phyloP scores from a whole-genome alignment of 306 rosid species.

The Senna tora region DNA sequence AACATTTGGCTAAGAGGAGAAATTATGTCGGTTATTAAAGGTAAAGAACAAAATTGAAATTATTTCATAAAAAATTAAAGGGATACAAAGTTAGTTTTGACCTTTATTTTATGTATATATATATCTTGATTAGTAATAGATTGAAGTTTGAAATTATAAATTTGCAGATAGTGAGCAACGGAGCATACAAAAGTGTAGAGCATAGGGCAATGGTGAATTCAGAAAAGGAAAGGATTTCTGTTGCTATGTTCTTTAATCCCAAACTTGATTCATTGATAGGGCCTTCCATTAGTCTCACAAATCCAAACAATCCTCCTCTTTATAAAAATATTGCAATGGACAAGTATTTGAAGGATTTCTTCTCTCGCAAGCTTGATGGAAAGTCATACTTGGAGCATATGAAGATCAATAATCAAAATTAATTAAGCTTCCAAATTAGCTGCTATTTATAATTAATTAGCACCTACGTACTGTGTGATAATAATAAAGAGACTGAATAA shows the following conservation, averaged over 20 bases:
- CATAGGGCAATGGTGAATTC: conserved; percentile 54
- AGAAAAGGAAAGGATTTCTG: conserved; percentile 50
- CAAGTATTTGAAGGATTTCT: conserved; percentile 37
- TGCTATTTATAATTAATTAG: too few relatives aligned
- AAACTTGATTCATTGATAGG: conserved; percentile 50
- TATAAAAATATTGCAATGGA: conserved; percentile 41
- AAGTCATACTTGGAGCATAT: conserved; percentile 48
- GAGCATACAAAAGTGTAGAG: conserved; percentile 54
- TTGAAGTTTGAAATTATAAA: too few relatives aligned
- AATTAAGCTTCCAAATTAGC: too few relatives aligned
- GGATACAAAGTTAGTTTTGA: too few relatives aligned
- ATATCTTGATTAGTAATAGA: too few relatives aligned
- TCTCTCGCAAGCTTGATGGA: conserved; percentile 45
- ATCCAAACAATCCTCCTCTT: conserved; percentile 40
- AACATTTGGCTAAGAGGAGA: too few relatives aligned
- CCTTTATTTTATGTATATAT: too few relatives aligned
- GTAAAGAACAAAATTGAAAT: too few relatives aligned
- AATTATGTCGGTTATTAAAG: too few relatives aligned
- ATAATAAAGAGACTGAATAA: too few relatives aligned
- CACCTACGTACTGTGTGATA: too few relatives aligned
- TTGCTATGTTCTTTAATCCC: conserved; percentile 49
- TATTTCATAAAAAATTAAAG: too few relatives aligned
- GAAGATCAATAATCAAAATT: conserved; percentile 30
- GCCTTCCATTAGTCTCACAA: conserved; percentile 32
- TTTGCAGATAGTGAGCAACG: conserved; percentile 57